Percentiles rank a stretch among this genome's conserved stretches.
Evolutionary conservation across 2,329 filamentous ascomycete genomes (phyloP).

Genomic region (Aspergillus fumigatiaffinis): DNA sequence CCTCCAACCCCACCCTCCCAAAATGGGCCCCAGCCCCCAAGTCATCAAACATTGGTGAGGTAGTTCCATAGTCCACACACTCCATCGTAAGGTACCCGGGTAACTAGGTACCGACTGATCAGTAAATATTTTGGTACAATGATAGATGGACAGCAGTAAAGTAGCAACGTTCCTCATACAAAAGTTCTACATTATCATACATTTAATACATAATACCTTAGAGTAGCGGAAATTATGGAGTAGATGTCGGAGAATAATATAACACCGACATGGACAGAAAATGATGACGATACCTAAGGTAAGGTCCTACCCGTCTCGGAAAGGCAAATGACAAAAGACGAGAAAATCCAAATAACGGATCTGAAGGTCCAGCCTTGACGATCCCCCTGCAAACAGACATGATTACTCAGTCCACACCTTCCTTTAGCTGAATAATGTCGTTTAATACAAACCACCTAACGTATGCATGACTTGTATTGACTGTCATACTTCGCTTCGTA

Average conservation of each 20-base stretch:
- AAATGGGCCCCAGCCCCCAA: not conserved
- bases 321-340: not conserved
- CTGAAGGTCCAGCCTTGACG: not conserved
- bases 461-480: not conserved
- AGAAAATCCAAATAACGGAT: not conserved
- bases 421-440: not conserved
- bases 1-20: too few species aligned
- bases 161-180: not conserved
- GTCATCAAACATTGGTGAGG: not conserved
- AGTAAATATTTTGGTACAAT: not conserved
- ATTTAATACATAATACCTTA: too few species aligned
- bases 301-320: not conserved
- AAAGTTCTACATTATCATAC: not conserved
- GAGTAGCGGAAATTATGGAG: not conserved
- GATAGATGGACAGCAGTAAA: not conserved
- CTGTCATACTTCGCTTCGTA: too few species aligned
- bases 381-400: too few species aligned
- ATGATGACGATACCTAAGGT: not conserved
- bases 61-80: not conserved
- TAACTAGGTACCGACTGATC: not conserved
- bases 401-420: too few species aligned
- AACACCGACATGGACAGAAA: not conserved
- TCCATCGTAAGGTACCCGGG: not conserved
- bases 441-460: not conserved
- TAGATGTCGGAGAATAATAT: not conserved